phyloP scores from a whole-genome alignment of 2,329 filamentous ascomycete genomes.

The Dactylella cylindrospora region DNA sequence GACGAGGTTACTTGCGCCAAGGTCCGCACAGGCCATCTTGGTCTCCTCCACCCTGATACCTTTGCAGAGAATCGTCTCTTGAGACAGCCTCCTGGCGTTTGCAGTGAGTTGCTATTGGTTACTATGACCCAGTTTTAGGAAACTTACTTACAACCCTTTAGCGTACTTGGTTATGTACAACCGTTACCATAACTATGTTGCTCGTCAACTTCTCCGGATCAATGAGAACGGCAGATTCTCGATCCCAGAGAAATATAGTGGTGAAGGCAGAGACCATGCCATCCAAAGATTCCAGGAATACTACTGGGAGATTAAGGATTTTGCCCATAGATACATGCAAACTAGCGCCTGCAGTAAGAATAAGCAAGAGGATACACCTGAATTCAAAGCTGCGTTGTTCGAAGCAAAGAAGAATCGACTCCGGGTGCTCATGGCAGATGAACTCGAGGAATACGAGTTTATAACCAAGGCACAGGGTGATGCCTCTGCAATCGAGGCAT shows the following conservation, averaged over 20 bases:
- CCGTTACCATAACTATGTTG: conserved; percentile 70
- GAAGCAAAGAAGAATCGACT: conserved; percentile 10
- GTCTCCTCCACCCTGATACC: conserved; percentile 70
- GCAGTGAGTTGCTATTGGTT: conserved; percentile 55
- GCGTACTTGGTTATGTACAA: conserved; percentile 64
- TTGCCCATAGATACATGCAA: conserved; percentile 32
- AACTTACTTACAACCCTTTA: background rate
- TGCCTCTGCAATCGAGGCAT: conserved; percentile 41
- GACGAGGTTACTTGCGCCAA: conserved; percentile 64
- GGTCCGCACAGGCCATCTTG: conserved; percentile 65
- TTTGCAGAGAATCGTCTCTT: conserved; percentile 68
- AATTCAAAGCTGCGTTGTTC: conserved; percentile 29
- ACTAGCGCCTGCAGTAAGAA: conserved; percentile 27
- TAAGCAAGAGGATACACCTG: conserved; percentile 14
- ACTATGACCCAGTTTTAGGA: no score
- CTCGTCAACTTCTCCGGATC: conserved; percentile 63
- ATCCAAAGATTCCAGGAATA: conserved; percentile 53
- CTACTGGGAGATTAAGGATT: conserved; percentile 46
- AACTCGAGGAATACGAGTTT: conserved; percentile 18
- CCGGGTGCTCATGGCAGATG: conserved; percentile 20
- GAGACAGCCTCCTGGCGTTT: conserved; percentile 69
- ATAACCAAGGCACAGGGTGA: conserved; percentile 8
- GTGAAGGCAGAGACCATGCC: conserved; percentile 52
- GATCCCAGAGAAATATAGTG: conserved; percentile 51
- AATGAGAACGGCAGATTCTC: conserved; percentile 67